phyloP scores from a whole-genome alignment of 2,329 filamentous ascomycete species.

The Dactylellina haptotyla region DNA sequence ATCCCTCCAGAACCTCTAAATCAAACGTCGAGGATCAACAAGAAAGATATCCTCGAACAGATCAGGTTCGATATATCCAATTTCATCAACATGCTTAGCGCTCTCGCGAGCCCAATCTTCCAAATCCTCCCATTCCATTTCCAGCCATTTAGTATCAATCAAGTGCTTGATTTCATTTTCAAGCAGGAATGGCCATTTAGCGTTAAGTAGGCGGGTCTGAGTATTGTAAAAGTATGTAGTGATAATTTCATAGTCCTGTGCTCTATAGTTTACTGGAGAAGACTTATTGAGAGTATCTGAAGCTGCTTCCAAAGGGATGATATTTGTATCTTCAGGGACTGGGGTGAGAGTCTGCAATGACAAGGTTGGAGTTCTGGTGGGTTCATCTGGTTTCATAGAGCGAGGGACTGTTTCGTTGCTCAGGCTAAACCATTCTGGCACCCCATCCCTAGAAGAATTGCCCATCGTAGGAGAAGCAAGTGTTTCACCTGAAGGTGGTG shows the following conservation, averaged over 20 bases:
- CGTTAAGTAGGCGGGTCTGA: slow-evolving; percentile 17
- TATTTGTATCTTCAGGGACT: background rate
- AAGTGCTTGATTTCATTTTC: slow-evolving; percentile 35
- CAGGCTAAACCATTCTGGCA: background rate
- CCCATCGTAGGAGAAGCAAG: background rate
- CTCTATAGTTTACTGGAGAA: slow-evolving; percentile 2
- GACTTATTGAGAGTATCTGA: background rate
- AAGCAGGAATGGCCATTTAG: slow-evolving; percentile 43
- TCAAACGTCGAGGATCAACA: slow-evolving; percentile 35
- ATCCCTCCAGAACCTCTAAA: too few relatives aligned
- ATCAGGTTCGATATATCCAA: slow-evolving; percentile 35
- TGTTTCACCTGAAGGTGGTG: background rate
- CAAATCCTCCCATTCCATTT: slow-evolving; percentile 49
- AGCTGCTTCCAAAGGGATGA: background rate
- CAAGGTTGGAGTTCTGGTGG: background rate
- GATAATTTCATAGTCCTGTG: slow-evolving; percentile 37
- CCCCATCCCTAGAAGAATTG: background rate
- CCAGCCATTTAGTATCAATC: slow-evolving; percentile 44
- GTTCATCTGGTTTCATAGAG: slow-evolving; percentile 19
- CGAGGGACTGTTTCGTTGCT: slow-evolving; percentile 9
- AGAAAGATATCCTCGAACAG: slow-evolving; percentile 45
- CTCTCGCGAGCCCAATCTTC: slow-evolving; percentile 44
- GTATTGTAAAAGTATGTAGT: slow-evolving; percentile 43
- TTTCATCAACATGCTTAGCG: slow-evolving; percentile 29
- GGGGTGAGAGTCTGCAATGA: background rate